Evolutionary conservation across 1,284 basidiomycete genomes (phyloP).

Genomic region (Cutaneotrichosporon dermatis): DNA sequence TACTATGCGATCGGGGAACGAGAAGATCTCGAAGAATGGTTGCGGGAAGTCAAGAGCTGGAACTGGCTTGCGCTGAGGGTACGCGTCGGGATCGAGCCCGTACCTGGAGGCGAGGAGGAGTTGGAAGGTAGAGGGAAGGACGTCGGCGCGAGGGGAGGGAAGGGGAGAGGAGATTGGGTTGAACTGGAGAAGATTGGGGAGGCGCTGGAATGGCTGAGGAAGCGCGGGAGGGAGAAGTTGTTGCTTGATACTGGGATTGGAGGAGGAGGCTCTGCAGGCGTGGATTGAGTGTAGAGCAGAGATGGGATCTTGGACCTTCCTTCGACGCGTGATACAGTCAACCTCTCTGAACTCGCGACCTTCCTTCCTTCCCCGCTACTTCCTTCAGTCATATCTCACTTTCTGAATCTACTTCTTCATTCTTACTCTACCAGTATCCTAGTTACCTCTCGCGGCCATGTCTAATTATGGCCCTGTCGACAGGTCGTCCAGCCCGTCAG

Average conservation of each 20-base stretch:
- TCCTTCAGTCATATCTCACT: neutral
- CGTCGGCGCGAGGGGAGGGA: slow-evolving; percentile 32
- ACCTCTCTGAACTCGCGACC: neutral
- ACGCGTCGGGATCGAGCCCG: slow-evolving; percentile 50
- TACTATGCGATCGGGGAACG: slow-evolving; percentile 62
- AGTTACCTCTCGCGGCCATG: too few species aligned
- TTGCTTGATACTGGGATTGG: slow-evolving; percentile 66
- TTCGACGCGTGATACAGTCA: neutral
- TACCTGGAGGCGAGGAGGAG: slow-evolving; percentile 15
- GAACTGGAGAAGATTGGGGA: slow-evolving; percentile 68
- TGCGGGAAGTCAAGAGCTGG: slow-evolving; percentile 64
- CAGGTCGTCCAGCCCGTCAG: too few species aligned
- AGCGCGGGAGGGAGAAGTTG: slow-evolving; percentile 54
- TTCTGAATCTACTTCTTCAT: neutral
- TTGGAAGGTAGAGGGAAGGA: slow-evolving; percentile 19
- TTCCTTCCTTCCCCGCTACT: neutral
- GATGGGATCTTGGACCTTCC: neutral
- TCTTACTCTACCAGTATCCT: too few species aligned
- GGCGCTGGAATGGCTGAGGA: slow-evolving; percentile 62
- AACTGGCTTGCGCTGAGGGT: slow-evolving; percentile 68
- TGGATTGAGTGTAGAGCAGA: neutral
- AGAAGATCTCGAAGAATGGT: slow-evolving; percentile 60
- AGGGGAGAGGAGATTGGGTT: slow-evolving; percentile 41
- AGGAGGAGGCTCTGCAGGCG: neutral
- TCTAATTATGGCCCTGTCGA: too few species aligned